Evolutionary conservation across 2,329 filamentous ascomycete genomes (phyloP).

Genomic region (Botrytis aclada): DNA sequence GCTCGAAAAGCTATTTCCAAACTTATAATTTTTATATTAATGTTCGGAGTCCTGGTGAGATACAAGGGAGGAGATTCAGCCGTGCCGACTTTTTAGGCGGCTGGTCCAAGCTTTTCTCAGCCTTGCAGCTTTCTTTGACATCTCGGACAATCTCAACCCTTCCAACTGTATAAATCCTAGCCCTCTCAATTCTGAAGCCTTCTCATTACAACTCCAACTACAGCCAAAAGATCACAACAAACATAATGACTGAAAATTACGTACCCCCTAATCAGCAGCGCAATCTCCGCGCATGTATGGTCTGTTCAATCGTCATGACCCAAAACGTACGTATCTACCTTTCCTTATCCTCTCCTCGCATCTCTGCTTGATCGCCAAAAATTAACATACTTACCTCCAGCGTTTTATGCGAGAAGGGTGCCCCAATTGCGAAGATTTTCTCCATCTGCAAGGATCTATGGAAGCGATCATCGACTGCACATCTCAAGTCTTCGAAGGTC

Average conservation of each 20-base stretch:
- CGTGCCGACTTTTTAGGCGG: background rate
- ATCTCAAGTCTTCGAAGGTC: constrained; percentile 90
- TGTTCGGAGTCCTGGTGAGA: background rate
- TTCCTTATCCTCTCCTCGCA: background rate
- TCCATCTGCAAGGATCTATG: constrained; percentile 73
- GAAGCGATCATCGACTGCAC: constrained; percentile 92
- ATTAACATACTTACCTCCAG: constrained; percentile 43
- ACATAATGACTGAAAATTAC: constrained; percentile 53
- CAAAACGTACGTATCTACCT: constrained; percentile 54
- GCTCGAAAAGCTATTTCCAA: background rate
- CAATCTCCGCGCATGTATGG: constrained; percentile 94
- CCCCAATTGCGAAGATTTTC: constrained; percentile 93
- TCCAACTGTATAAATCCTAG: background rate
- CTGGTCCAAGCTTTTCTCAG: constrained; percentile 16
- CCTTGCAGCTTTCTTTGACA: constrained; percentile 16
- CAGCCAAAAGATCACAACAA: background rate
- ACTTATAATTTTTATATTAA: background rate
- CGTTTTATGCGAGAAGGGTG: constrained; percentile 86
- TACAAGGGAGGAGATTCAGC: background rate
- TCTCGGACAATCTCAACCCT: background rate
- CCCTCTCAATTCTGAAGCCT: background rate
- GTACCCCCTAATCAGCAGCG: constrained; percentile 74
- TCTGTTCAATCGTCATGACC: constrained; percentile 91
- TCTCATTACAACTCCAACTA: background rate
- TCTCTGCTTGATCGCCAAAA: constrained; percentile 14